A percentile compares a stretch with the other conserved stretches of the same genome.
Evolutionary conservation across 2,329 filamentous ascomycete species (phyloP).

Genomic region (Colletotrichum falcatum): DNA sequence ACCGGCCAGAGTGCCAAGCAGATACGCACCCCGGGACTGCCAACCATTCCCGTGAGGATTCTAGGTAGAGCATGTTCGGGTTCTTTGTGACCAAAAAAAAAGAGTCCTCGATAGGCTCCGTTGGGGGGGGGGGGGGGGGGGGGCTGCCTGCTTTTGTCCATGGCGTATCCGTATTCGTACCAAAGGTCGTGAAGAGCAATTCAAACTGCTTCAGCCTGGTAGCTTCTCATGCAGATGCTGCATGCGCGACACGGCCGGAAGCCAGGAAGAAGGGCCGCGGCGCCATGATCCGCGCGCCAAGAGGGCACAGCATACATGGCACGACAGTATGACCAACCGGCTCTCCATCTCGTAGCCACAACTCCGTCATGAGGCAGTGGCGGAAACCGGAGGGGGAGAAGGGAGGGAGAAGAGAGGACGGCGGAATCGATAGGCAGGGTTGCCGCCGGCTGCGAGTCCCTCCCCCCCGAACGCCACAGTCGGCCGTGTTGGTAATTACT

Average conservation of each 20-base stretch:
- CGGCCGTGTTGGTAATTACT: slow-evolving; percentile 5
- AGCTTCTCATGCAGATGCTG: neutral
- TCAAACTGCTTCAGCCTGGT: neutral
- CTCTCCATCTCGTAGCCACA: neutral
- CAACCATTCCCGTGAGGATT: neutral
- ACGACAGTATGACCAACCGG: neutral
- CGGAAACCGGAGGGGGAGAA: neutral
- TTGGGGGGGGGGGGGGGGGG: too few species aligned
- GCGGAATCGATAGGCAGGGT: neutral
- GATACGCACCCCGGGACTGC: neutral
- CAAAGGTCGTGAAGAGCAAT: neutral
- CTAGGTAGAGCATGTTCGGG: too few species aligned
- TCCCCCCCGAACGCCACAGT: slow-evolving; percentile 4
- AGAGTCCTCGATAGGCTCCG: neutral
- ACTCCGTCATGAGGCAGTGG: neutral
- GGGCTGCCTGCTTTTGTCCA: neutral
- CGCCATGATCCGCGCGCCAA: slow-evolving; percentile 7
- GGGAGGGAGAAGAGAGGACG: slow-evolving; percentile 4
- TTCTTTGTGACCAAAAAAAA: neutral
- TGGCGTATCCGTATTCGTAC: too few species aligned
- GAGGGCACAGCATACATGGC: neutral
- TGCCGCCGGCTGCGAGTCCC: slow-evolving; percentile 2
- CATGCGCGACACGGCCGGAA: slow-evolving; percentile 20
- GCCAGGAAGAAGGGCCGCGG: slow-evolving; percentile 16
- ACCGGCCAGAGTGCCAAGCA: neutral